Evolutionary conservation across 2,329 filamentous ascomycete species (phyloP).

Genomic region (Taxawa tesnikishii): DNA sequence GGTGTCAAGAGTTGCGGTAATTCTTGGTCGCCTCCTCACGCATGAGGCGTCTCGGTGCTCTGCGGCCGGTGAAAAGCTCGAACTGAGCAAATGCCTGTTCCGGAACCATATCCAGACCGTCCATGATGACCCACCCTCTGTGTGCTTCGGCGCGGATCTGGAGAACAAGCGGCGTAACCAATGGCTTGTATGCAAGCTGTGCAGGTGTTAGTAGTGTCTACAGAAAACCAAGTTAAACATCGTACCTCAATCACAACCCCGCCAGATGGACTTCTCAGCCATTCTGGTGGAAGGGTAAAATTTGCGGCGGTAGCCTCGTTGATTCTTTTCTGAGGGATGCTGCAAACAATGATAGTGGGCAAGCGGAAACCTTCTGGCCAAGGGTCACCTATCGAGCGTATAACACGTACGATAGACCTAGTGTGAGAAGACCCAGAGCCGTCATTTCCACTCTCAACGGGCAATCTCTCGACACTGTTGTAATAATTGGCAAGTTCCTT

Average conservation of each 20-base stretch:
- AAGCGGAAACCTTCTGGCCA: slow-evolving; percentile 54
- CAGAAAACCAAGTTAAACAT: no score
- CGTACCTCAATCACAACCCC: slow-evolving; percentile 60
- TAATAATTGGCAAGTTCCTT: slow-evolving; percentile 58
- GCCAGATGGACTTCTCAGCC: slow-evolving; percentile 61
- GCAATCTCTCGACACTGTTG: slow-evolving; percentile 25
- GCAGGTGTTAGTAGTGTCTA: slow-evolving; percentile 4
- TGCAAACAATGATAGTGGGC: slow-evolving; percentile 65
- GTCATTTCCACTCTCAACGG: not conserved
- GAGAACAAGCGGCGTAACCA: slow-evolving; percentile 57
- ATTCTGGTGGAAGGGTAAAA: slow-evolving; percentile 55
- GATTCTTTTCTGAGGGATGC: slow-evolving; percentile 59
- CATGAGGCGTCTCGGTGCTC: slow-evolving; percentile 61
- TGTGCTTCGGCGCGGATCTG: slow-evolving; percentile 51
- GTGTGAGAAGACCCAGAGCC: slow-evolving; percentile 9
- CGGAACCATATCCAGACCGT: slow-evolving; percentile 62
- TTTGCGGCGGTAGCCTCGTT: slow-evolving; percentile 53
- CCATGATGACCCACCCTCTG: slow-evolving; percentile 60
- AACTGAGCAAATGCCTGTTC: slow-evolving; percentile 76
- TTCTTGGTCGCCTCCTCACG: slow-evolving; percentile 44
- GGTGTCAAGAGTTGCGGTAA: no score
- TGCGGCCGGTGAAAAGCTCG: slow-evolving; percentile 64
- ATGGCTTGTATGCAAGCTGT: slow-evolving; percentile 52
- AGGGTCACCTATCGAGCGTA: slow-evolving; percentile 44
- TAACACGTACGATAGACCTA: slow-evolving; percentile 41